A percentile compares a stretch with the other conserved stretches of the same genome.
phyloP scores from a whole-genome alignment of 2,329 filamentous ascomycete species.

The Mariannaea sp. region DNA sequence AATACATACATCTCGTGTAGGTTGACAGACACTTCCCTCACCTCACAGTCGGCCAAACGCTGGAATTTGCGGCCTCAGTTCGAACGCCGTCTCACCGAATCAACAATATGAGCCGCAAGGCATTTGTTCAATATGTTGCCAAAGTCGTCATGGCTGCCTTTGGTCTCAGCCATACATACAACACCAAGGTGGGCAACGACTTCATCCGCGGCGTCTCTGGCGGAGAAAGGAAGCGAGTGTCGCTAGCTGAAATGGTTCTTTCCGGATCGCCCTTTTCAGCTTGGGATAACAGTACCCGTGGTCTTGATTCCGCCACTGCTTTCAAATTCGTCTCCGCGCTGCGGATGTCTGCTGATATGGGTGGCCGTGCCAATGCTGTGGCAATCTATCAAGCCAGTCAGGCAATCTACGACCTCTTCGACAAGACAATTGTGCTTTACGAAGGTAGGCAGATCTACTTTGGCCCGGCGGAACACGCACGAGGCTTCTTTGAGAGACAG shows the following conservation, averaged over 20 bases:
- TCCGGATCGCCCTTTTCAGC: slow-evolving; percentile 59
- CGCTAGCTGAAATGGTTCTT: slow-evolving; percentile 77
- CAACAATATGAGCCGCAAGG: slow-evolving; percentile 62
- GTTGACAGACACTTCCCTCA: slow-evolving; percentile 76
- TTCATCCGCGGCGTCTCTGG: slow-evolving; percentile 73
- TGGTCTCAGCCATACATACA: slow-evolving; percentile 71
- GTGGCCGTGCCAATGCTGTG: slow-evolving; percentile 64
- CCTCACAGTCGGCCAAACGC: slow-evolving; percentile 74
- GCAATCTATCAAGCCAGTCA: slow-evolving; percentile 76
- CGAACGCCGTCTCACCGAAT: slow-evolving; percentile 69
- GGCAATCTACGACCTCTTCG: slow-evolving; percentile 72
- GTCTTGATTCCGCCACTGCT: slow-evolving; percentile 74
- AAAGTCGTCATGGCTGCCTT: slow-evolving; percentile 73
- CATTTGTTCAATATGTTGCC: slow-evolving; percentile 66
- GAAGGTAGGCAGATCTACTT: slow-evolving; percentile 81
- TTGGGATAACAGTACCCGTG: slow-evolving; percentile 77
- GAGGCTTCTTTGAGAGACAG: slow-evolving; percentile 68
- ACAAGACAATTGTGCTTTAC: slow-evolving; percentile 76
- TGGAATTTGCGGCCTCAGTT: slow-evolving; percentile 73
- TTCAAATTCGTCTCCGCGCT: slow-evolving; percentile 74
- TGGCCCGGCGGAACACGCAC: slow-evolving; percentile 64
- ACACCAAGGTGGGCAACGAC: slow-evolving; percentile 77
- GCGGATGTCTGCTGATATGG: slow-evolving; percentile 67
- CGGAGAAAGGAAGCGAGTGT: slow-evolving; percentile 78
- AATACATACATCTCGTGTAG: too few relatives aligned